A percentile compares a stretch with the other conserved stretches of the same genome.
Evolutionary conservation across 106 monocot species (phyloP).

Genomic region (Iris macrosiphon): DNA sequence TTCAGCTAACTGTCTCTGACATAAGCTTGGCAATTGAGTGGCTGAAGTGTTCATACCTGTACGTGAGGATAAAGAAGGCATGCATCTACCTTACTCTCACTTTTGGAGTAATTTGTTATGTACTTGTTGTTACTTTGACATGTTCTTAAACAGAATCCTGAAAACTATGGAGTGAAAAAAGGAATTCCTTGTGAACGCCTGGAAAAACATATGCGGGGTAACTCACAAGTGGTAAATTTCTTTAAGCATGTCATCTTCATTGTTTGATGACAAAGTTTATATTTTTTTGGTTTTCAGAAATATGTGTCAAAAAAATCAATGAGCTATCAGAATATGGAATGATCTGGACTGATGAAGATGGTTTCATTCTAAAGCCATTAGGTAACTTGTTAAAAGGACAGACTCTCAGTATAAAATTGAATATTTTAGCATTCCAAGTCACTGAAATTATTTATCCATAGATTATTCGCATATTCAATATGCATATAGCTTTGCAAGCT

Average conservation of each 20-base stretch:
- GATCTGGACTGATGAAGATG: constrained; percentile 94
- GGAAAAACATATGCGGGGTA: constrained; percentile 89
- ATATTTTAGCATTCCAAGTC: too few species aligned
- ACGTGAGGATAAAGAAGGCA: constrained; percentile 92
- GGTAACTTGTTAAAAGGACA: constrained; percentile 45
- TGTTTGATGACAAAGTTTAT: background rate
- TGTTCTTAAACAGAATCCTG: constrained; percentile 61
- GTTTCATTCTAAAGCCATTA: constrained; percentile 85
- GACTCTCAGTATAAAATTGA: too few species aligned
- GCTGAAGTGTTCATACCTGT: constrained; percentile 91
- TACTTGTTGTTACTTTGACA: background rate
- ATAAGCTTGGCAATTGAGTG: constrained; percentile 92
- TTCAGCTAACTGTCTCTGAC: constrained; percentile 82
- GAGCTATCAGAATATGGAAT: constrained; percentile 80
- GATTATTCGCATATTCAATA: too few species aligned
- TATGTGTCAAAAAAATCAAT: constrained; percentile 82
- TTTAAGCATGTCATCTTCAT: constrained; percentile 3
- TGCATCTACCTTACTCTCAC: constrained; percentile 1
- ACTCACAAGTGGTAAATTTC: background rate
- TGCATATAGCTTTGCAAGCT: too few species aligned
- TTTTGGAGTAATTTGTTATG: background rate
- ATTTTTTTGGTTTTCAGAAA: constrained; percentile 40
- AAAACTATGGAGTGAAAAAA: constrained; percentile 85
- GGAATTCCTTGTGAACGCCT: constrained; percentile 49
- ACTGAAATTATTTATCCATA: too few species aligned